These are phyloP conservation scores for Pleurostoma richardsiae DNA, from an alignment of 2,329 filamentous ascomycete genomes.

Conservation along the genomic window DNA sequence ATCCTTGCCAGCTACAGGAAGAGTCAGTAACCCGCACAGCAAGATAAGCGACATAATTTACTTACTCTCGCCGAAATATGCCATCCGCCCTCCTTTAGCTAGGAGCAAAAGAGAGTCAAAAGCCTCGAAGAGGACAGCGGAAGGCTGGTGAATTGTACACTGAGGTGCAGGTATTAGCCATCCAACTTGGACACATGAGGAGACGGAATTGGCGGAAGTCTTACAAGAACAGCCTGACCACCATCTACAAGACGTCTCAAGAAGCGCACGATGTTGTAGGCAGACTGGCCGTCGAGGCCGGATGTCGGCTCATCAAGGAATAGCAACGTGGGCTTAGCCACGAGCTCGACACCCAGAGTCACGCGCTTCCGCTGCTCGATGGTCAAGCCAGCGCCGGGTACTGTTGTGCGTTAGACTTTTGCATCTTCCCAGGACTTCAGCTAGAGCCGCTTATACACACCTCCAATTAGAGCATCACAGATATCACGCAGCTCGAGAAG, in stretches of 20 bases:
- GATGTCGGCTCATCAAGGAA: constrained; percentile 1
- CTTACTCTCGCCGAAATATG: constrained; percentile 56
- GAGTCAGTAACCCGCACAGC: too few relatives aligned
- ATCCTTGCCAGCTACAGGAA: neutral
- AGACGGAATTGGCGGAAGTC: neutral
- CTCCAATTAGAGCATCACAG: constrained; percentile 41
- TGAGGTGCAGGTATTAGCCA: constrained; percentile 24
- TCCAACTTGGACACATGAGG: too few relatives aligned
- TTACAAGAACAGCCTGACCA: neutral
- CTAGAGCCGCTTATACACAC: neutral
- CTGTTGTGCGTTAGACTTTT: neutral
- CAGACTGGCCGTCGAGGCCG: neutral
- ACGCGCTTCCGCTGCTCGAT: constrained; percentile 57
- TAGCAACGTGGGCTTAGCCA: constrained; percentile 18
- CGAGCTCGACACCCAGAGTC: constrained; percentile 66
- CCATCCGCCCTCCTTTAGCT: constrained; percentile 59
- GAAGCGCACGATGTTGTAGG: neutral
- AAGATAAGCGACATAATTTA: neutral
- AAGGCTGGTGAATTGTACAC: constrained; percentile 63
- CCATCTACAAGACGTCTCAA: neutral
- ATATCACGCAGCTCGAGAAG: constrained; percentile 44
- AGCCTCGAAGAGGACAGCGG: constrained; percentile 57
- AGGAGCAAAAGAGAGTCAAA: constrained; percentile 62
- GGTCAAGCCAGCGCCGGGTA: constrained; percentile 35
- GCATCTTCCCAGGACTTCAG: too few relatives aligned